These are phyloP conservation scores for Aspergillus terreus DNA, from an alignment of 2,329 filamentous ascomycete genomes.

Conservation along the genomic window DNA sequence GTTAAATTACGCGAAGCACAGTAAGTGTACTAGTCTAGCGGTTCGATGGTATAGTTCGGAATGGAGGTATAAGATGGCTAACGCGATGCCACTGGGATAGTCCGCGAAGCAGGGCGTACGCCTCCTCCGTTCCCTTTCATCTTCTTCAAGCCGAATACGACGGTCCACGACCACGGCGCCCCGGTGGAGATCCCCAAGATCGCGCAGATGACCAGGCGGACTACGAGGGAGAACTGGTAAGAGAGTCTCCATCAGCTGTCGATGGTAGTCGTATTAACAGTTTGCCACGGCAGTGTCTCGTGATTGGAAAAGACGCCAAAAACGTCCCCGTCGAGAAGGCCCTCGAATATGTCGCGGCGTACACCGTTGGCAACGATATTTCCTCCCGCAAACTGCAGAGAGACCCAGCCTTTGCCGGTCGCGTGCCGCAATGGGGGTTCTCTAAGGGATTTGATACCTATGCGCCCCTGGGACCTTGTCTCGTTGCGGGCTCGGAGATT, in stretches of 20 bases:
- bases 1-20: slow-evolving; percentile 59
- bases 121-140: slow-evolving; percentile 60
- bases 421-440: slow-evolving; percentile 56
- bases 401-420: slow-evolving; percentile 47
- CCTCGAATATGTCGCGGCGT: slow-evolving; percentile 51
- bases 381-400: slow-evolving; percentile 52
- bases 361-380: slow-evolving; percentile 55
- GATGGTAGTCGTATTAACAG: no score
- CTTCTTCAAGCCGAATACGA: slow-evolving; percentile 65
- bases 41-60: background rate
- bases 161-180: slow-evolving; percentile 58
- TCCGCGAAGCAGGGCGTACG: slow-evolving; percentile 50
- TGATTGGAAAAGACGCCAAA: slow-evolving; percentile 52
- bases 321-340: slow-evolving; percentile 46
- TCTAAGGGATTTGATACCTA: slow-evolving; percentile 57
- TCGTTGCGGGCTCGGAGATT: slow-evolving; percentile 45
- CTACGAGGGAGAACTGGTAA: slow-evolving; percentile 71
- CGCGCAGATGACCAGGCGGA: slow-evolving; percentile 62
- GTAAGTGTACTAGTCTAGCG: slow-evolving; percentile 24
- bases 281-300: slow-evolving; percentile 33
- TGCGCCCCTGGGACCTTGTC: slow-evolving; percentile 50
- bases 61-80: background rate
- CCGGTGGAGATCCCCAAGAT: slow-evolving; percentile 60
- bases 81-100: slow-evolving; percentile 25
- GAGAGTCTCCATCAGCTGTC: slow-evolving; percentile 36